These are phyloP conservation scores for Coccomyxa sp. DNA, from an alignment of 139 green algal species.

Conservation along the genomic window DNA sequence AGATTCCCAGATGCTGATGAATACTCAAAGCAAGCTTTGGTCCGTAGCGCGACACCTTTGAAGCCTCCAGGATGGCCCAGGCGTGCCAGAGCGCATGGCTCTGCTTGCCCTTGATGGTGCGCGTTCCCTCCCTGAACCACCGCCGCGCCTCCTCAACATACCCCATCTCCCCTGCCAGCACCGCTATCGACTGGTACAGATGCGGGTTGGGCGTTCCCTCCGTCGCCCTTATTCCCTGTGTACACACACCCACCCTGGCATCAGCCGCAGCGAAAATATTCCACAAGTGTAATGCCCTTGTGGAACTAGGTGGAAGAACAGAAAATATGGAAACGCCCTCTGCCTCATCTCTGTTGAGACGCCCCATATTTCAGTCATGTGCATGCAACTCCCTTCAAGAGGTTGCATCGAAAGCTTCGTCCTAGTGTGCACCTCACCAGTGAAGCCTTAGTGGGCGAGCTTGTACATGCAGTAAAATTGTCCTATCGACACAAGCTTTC, in stretches of 20 bases:
- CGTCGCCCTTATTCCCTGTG: conserved; percentile 53
- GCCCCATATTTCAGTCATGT: not conserved
- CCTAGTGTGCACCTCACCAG: too few relatives aligned
- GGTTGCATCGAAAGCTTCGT: too few relatives aligned
- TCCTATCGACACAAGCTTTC: too few relatives aligned
- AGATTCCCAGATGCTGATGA: too few relatives aligned
- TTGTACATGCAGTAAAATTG: too few relatives aligned
- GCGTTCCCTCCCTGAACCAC: conserved; percentile 78
- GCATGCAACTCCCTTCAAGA: not conserved
- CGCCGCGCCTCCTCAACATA: conserved; percentile 67
- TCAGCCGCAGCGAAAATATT: not conserved
- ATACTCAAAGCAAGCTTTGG: too few relatives aligned
- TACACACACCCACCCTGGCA: not conserved
- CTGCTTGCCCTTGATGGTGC: conserved; percentile 26
- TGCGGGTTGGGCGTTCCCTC: conserved; percentile 60
- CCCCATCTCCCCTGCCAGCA: conserved; percentile 71
- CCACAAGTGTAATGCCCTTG: too few relatives aligned
- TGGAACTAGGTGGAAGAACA: too few relatives aligned
- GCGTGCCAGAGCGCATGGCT: conserved; percentile 79
- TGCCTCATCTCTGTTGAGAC: not conserved
- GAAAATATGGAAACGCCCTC: too few relatives aligned
- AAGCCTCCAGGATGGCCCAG: conserved; percentile 76
- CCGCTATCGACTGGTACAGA: conserved; percentile 79
- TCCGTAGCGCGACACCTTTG: not conserved
- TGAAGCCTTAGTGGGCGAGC: too few relatives aligned